Evolutionary conservation across 2,329 filamentous ascomycete species (phyloP).

Genomic region (Clonostachys chloroleuca): DNA sequence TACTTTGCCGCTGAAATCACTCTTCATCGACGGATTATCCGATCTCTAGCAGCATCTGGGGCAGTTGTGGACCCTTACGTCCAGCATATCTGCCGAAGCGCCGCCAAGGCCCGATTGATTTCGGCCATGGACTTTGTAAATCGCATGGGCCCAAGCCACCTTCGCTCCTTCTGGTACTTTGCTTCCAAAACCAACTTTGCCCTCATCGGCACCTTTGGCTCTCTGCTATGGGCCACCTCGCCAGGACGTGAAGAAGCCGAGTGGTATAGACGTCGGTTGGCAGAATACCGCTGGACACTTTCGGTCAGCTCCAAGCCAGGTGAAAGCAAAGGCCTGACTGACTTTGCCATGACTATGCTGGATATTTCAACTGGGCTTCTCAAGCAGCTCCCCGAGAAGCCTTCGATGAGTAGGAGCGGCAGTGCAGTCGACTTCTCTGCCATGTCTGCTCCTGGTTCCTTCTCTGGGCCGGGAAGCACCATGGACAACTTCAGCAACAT

Average conservation of each 20-base stretch:
- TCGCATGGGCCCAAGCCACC: conserved; percentile 77
- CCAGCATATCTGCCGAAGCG: conserved; percentile 86
- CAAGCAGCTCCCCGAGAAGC: conserved; percentile 68
- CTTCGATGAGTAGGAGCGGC: conserved; percentile 53
- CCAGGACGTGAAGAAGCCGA: conserved; percentile 85
- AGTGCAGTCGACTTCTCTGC: conserved; percentile 42
- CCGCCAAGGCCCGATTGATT: conserved; percentile 89
- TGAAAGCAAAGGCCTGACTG: conserved; percentile 51
- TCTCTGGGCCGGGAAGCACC: conserved; percentile 23
- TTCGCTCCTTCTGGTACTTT: conserved; percentile 92
- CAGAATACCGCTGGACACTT: conserved; percentile 92
- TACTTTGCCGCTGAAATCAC: conserved; percentile 96
- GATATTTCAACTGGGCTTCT: conserved; percentile 67
- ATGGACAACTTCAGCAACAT: conserved; percentile 36
- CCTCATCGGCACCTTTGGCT: conserved; percentile 89
- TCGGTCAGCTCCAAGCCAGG: conserved; percentile 76
- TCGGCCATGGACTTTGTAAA: conserved; percentile 98
- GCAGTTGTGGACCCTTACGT: conserved; percentile 68
- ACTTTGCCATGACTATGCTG: conserved; percentile 74
- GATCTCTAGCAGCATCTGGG: conserved; percentile 55
- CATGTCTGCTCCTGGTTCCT: conserved; percentile 20
- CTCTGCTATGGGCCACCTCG: conserved; percentile 83
- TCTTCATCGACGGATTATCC: conserved; percentile 85
- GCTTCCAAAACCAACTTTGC: conserved; percentile 88
- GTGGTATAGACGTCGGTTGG: conserved; percentile 81